Percentiles rank a stretch among this genome's conserved stretches.
These are phyloP conservation scores for Leccinum subtestaceum DNA, from an alignment of 768 basidiomycete species.

Conservation along the genomic window DNA sequence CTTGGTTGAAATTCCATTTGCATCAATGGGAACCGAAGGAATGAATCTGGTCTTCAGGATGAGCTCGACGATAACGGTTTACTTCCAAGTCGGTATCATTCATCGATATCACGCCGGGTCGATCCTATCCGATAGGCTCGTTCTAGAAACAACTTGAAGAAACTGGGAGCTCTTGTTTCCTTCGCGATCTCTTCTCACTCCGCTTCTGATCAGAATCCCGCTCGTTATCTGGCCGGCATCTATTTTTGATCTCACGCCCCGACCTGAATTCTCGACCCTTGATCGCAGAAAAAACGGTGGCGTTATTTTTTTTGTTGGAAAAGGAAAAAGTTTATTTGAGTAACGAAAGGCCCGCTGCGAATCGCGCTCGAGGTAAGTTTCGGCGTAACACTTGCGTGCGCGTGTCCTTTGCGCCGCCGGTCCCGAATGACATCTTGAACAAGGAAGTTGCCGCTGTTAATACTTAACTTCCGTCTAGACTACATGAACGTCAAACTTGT, in stretches of 20 bases:
- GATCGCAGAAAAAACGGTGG: slow-evolving; percentile 8
- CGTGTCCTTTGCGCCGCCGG: neutral
- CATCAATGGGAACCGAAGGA: neutral
- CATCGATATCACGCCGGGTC: neutral
- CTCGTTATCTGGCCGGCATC: neutral
- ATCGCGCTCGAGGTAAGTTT: neutral
- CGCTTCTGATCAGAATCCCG: neutral
- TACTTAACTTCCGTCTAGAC: neutral
- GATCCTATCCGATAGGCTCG: neutral
- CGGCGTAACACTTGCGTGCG: neutral
- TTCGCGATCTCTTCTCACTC: neutral
- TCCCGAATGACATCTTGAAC: too few relatives aligned
- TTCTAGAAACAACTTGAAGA: neutral
- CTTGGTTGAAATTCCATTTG: neutral
- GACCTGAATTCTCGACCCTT: neutral
- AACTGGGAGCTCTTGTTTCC: neutral
- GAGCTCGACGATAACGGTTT: neutral
- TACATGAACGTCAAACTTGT: neutral
- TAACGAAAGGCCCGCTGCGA: neutral
- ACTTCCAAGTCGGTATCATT: neutral
- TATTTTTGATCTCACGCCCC: neutral
- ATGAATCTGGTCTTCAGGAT: neutral
- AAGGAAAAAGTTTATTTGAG: neutral
- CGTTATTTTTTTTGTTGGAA: neutral
- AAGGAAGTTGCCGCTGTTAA: neutral